Base-by-base conservation (phyloP, 2,329 filamentous ascomycete species). In the Lecanosticta acicola region DNA sequence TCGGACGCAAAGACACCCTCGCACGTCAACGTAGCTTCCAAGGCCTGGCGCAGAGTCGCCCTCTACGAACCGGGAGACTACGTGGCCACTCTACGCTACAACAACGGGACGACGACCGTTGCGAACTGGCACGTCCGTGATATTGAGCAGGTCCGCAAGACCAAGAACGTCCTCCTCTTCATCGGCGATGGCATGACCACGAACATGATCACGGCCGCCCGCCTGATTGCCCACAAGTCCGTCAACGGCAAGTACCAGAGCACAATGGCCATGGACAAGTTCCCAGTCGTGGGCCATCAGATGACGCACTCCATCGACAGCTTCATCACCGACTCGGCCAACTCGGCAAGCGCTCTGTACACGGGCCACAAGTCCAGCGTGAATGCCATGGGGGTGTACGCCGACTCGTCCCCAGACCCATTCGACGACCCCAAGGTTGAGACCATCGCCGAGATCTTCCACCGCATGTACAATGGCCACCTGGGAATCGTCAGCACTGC, bases 401-500 rank as follows among this genome's bases (percentile, higher is more conserved):
- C 76, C 34, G 87, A 94, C 64, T 88, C 84, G 0, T 88, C 84
- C 39, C 72, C 78, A 10, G 76, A 84, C 57, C 69, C 76, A 2
- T 87, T 87, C 54, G 87, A 94, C 62, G 87, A 94, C 61, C 87
- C 87, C 43, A 93, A 91, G 70, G 79, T 94, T 17, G 87, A 93
- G 71, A 87, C 82, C 11, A 86, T 94, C 62, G 81, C 84, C 17
- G 85, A 89, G 67, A 74, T 93, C 46, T 82, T 91, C 68, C 76
- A 78, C 56, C 82, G 87, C 46, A 73, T 87, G 43, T 80, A 77
- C 66, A 76, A 80, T 48, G 73, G 80, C 55, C 71, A 74, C 46
- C 68, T 80, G 38, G 71, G 78, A 33, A 79, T 74, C 24, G 86
- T 93, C 34, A 85, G 83, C 2, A 94, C 87, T n/a, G 87, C 87